These are phyloP conservation scores for Kwoniella europaea DNA, from an alignment of 768 basidiomycete species.

Conservation along the genomic window DNA sequence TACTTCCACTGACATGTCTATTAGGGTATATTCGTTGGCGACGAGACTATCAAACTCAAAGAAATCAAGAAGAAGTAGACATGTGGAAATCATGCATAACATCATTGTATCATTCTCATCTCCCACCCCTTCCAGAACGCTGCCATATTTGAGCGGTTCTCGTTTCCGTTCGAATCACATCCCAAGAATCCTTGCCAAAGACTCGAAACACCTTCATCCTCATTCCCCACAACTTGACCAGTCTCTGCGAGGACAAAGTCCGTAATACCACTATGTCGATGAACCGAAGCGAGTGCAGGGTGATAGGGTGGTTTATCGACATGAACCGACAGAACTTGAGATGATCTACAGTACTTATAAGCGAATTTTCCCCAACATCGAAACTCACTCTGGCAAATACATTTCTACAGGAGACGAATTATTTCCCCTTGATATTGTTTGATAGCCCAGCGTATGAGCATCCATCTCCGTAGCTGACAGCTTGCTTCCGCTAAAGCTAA, in stretches of 20 bases:
- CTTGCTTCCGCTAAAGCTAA: constrained; percentile 37
- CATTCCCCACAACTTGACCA: constrained; percentile 40
- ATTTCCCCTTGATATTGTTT: neutral
- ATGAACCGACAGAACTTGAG: constrained; percentile 38
- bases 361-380: neutral
- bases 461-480: constrained; percentile 35
- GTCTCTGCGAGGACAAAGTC: constrained; percentile 42
- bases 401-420: constrained; percentile 22
- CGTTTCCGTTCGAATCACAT: constrained; percentile 31
- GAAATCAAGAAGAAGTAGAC: constrained; percentile 91
- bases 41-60: constrained; percentile 88
- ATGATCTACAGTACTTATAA: constrained; percentile 22
- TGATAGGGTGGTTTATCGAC: constrained; percentile 19
- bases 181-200: constrained; percentile 49
- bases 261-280: constrained; percentile 27
- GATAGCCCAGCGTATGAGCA: constrained; percentile 30
- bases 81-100: constrained; percentile 12
- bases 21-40: constrained; percentile 92
- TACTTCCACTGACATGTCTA: neutral
- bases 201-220: constrained; percentile 33
- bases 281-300: constrained; percentile 32
- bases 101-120: constrained; percentile 11
- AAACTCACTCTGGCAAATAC: constrained; percentile 48
- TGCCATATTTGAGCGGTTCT: neutral
- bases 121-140: constrained; percentile 43